Evolutionary conservation across 257 asterid species (phyloP).

Genomic region (Primulina huaijiensis): DNA sequence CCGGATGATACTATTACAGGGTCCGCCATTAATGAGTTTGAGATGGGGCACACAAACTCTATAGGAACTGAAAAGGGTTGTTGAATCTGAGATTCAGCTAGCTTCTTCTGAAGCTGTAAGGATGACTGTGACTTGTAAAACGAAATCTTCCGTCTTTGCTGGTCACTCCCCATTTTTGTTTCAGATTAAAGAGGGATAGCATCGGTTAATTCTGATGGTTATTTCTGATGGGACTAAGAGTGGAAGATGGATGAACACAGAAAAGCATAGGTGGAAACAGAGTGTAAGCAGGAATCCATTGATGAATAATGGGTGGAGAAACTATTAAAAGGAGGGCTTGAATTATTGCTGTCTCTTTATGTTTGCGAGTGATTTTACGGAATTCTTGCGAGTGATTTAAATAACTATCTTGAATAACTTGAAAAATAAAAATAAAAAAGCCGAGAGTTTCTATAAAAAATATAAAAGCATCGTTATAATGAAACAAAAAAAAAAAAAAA

Average conservation of each 20-base stretch:
- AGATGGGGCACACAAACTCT: constrained; percentile 76
- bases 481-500: no score
- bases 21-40: constrained; percentile 78
- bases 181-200: background rate
- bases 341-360: background rate
- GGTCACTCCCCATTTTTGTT: constrained; percentile 42
- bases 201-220: no score
- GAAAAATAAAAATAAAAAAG: no score
- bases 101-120: constrained; percentile 24
- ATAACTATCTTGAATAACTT: no score
- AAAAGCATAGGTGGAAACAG: background rate
- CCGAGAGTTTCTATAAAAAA: no score
- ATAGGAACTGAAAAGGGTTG: constrained; percentile 30
- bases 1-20: constrained; percentile 87
- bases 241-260: no score
- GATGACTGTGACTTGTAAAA: constrained; percentile 50
- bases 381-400: background rate
- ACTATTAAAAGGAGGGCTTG: background rate
- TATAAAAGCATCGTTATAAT: no score
- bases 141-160: constrained; percentile 67
- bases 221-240: no score
- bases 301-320: background rate
- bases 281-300: background rate
- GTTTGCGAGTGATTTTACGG: constrained; percentile 19
- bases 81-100: constrained; percentile 14